Evolutionary conservation across 441 rosid species (phyloP), one percentile per base, ranked within the genome.

Genomic region (Aleurites moluccanus): DNA sequence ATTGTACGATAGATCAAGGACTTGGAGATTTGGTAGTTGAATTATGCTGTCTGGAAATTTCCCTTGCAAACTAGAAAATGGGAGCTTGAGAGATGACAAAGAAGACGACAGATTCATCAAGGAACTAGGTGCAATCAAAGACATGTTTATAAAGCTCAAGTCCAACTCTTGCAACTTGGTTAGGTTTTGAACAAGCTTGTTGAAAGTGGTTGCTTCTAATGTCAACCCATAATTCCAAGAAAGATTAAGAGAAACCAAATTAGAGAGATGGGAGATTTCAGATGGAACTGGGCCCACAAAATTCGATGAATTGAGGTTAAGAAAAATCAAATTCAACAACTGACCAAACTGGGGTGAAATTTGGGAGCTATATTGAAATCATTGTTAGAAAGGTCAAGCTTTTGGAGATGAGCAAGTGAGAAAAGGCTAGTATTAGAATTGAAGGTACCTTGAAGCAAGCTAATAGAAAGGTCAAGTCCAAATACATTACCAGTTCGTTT

Each of bases 401-500:
- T 50, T 50, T 50, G 55, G 18, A 50, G 55, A 50, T 50, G 55
- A 50, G 3, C 1, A 50, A 50, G 55, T 3, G 55, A 13, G 55
- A 16, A 50, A 50, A 50, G 55, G 16, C 20, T 3, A 50, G 16
- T 50, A 16, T 50, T 50, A 16, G 21, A 16, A 50, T 50, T 9
- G 14, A 45, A 45, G 3, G 10, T 45, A 45, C 50, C 50, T 9
- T 30, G 1, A 30, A 30, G 33, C 33, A 30, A 30, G 33, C 33
- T 30, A 3, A 2, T 30, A 30, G 33, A 30, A 30, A 30, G 33
- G 33, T 30, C 33, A 30, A 30, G 50, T 15, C 60, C 75, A 27
- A 76, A 81, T 38, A 85, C 82, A 0, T 63, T 42, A 23, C 82
- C 83, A 0, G 73, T 77, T 18, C 40, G 55, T 8, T 53, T 52